Percentiles rank a stretch among this genome's conserved stretches.
Evolutionary conservation across 176 grass and related monocot species (phyloP).

Genomic region (Pontederia paniculata): DNA sequence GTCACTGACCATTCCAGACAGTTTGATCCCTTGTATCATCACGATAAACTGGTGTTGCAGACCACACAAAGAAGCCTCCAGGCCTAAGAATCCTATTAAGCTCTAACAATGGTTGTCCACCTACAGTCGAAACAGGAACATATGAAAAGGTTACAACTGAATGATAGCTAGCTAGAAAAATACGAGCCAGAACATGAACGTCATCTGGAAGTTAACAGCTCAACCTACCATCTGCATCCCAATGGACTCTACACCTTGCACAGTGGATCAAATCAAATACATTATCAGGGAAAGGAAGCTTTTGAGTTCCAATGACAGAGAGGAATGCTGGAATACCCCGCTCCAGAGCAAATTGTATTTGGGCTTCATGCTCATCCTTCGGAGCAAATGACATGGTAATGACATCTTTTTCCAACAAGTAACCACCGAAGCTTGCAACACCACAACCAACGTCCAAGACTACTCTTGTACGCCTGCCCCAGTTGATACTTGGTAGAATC

Average conservation of each 20-base stretch:
- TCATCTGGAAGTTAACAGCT: not conserved
- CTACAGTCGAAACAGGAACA: slow-evolving; percentile 17
- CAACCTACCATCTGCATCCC: slow-evolving; percentile 65
- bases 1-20: slow-evolving; percentile 62
- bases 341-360: slow-evolving; percentile 90
- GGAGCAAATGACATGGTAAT: slow-evolving; percentile 93
- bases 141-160: not conserved
- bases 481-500: slow-evolving; percentile 64
- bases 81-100: slow-evolving; percentile 87
- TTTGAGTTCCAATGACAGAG: slow-evolving; percentile 79
- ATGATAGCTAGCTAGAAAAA: not conserved
- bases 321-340: slow-evolving; percentile 78
- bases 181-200: too few species aligned
- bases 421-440: slow-evolving; percentile 89
- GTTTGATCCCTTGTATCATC: slow-evolving; percentile 46
- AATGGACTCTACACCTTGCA: slow-evolving; percentile 85
- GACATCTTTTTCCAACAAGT: slow-evolving; percentile 78
- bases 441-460: slow-evolving; percentile 89
- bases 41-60: slow-evolving; percentile 86
- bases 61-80: slow-evolving; percentile 91
- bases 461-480: slow-evolving; percentile 67
- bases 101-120: slow-evolving; percentile 80
- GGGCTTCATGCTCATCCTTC: slow-evolving; percentile 94
- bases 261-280: slow-evolving; percentile 84
- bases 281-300: slow-evolving; percentile 86